A percentile compares a stretch with the other conserved stretches of the same genome.
Conservation (phyloP, 148 eudicot genomes). For the Bassia scoparia region DNA sequence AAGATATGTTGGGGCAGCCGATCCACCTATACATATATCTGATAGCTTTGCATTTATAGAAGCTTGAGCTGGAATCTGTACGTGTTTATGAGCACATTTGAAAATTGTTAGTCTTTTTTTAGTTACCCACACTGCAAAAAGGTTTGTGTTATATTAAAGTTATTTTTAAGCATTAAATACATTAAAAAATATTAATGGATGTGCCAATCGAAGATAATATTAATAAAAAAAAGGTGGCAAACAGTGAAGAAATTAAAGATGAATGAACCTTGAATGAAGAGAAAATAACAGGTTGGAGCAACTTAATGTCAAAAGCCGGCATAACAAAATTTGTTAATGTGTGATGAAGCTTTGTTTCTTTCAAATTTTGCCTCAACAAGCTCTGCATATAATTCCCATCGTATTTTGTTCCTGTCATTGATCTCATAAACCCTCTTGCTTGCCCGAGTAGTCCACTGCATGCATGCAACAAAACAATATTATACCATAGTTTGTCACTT, state of each 20-base stretch:
- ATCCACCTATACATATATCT: conserved; percentile 40
- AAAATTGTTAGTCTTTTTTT: too few species aligned
- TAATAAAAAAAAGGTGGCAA: too few species aligned
- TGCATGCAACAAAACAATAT: background rate
- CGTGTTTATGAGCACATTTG: background rate
- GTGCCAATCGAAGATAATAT: too few species aligned
- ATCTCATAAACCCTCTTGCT: conserved; percentile 7
- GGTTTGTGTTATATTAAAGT: too few species aligned
- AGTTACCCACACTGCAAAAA: too few species aligned
- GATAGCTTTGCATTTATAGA: conserved; percentile 29
- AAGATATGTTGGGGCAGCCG: conserved; percentile 38
- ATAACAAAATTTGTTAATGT: conserved; percentile 33
- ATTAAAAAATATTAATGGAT: too few species aligned
- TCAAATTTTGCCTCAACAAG: background rate
- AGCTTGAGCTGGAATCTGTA: conserved; percentile 22
- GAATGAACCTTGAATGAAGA: conserved; percentile 37
- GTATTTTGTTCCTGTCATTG: conserved; percentile 30
- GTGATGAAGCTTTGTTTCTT: conserved; percentile 25
- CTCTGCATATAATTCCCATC: conserved; percentile 33
- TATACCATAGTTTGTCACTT: too few species aligned
- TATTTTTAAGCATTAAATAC: too few species aligned
- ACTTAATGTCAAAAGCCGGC: conserved; percentile 35
- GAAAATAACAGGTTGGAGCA: conserved; percentile 33
- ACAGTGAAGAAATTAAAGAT: too few species aligned
- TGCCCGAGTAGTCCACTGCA: conserved; percentile 19